Conservation (phyloP, 306 rosid genomes). For the Ochetophila trinervis region DNA sequence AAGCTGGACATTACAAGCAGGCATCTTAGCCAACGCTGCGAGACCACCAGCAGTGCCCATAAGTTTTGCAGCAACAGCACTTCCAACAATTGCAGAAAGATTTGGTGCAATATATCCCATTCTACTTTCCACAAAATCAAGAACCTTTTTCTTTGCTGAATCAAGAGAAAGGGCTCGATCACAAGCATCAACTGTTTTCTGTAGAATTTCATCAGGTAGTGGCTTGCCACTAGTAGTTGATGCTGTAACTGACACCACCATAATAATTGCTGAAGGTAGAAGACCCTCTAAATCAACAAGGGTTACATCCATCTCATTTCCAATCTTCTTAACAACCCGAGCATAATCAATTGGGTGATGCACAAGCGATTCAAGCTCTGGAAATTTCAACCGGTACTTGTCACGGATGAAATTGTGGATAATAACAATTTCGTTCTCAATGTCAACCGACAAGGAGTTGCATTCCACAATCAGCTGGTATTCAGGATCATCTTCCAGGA, state of each 20-base stretch:
- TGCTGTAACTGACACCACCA: slow-evolving; percentile 97
- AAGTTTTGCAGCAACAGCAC: slow-evolving; percentile 96
- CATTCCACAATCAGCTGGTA: slow-evolving; percentile 93
- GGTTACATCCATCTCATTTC: slow-evolving; percentile 88
- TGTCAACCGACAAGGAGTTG: slow-evolving; percentile 83
- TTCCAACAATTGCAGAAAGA: slow-evolving; percentile 88
- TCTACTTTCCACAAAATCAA: slow-evolving; percentile 93
- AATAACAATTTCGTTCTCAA: slow-evolving; percentile 87
- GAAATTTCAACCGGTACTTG: slow-evolving; percentile 87
- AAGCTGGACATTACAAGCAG: slow-evolving; percentile 99
- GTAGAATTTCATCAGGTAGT: slow-evolving; percentile 79
- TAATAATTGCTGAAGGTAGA: slow-evolving; percentile 83
- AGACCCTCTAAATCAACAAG: slow-evolving; percentile 96
- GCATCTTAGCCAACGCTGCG: slow-evolving; percentile 80
- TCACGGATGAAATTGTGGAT: slow-evolving; percentile 93
- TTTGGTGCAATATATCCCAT: slow-evolving; percentile 98
- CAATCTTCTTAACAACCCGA: slow-evolving; percentile 93
- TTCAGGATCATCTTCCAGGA: slow-evolving; percentile 91
- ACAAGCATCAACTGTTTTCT: slow-evolving; percentile 78
- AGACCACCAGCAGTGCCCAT: slow-evolving; percentile 96
- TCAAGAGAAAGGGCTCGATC: slow-evolving; percentile 94
- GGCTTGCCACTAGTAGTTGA: slow-evolving; percentile 99
- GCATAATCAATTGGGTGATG: slow-evolving; percentile 98
- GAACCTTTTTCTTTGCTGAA: slow-evolving; percentile 82
- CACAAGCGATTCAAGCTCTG: slow-evolving; percentile 91